Conservation (phyloP, 2,329 filamentous ascomycete species). For the Corinectria fuckeliana region DNA sequence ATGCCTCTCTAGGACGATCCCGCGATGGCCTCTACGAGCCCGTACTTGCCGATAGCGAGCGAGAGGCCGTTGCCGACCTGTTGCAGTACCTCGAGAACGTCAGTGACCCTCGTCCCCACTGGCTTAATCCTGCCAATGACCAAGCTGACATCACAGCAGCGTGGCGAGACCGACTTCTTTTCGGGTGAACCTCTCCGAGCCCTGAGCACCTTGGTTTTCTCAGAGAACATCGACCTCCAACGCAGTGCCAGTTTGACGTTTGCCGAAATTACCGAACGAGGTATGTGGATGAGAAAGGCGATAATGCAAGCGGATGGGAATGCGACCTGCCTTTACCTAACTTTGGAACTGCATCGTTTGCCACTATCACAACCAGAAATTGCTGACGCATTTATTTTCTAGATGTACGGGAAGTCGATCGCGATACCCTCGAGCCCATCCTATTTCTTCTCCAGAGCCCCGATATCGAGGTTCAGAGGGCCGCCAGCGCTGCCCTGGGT, state of each 20-base stretch:
- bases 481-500: constrained; percentile 92
- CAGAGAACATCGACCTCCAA: constrained; percentile 97
- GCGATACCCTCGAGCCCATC: constrained; percentile 94
- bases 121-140: not conserved
- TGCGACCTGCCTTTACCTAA: not conserved
- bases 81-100: constrained; percentile 97
- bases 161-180: constrained; percentile 98
- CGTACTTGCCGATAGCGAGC: constrained; percentile 91
- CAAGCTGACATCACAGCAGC: constrained; percentile 60
- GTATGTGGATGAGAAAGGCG: constrained; percentile 56
- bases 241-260: constrained; percentile 97
- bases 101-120: constrained; percentile 43
- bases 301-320: not conserved
- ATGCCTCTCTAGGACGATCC: constrained; percentile 66
- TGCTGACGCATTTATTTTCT: constrained; percentile 24
- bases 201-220: constrained; percentile 94
- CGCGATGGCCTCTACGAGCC: constrained; percentile 85
- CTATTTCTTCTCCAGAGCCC: constrained; percentile 92
- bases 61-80: constrained; percentile 94
- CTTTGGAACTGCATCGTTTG: not conserved
- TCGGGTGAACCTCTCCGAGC: constrained; percentile 92
- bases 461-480: constrained; percentile 96
- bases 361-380: not conserved
- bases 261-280: constrained; percentile 97
- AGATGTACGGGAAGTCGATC: constrained; percentile 97